Evolutionary conservation across 2,329 filamentous ascomycete genomes (phyloP), one percentile per base, ranked within the genome.

Genomic region (Diaporthe amygdali): DNA sequence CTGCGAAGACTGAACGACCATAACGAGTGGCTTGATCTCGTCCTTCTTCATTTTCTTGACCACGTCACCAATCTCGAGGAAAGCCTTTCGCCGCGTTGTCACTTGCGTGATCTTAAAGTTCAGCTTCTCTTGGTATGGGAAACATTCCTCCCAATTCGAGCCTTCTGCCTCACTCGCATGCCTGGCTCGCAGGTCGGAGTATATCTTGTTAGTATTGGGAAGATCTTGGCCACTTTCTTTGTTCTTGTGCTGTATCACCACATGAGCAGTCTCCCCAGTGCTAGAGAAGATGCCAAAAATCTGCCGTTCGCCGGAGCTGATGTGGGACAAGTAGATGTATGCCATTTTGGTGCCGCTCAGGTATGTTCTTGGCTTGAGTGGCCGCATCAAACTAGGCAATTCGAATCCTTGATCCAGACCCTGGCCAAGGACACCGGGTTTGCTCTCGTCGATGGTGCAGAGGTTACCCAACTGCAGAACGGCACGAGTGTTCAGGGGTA

Each of bases 381-480:
- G 89, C 22, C 91, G 90, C 75, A 91, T 91, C 54, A 99, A 84
- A 8, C 93, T 89, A 14, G 88, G 89, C 3, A 99, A 86, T 75
- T 98, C 95, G 76, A 99, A 99, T 0, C 96, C 97, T 76, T 96
- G 92, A 75, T 99, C 96, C 9, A 99, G 84, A 68, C 96, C 96
- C 77, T 93, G 96, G 63, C 96, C 96, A 10, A 99, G 89, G 2
- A 98, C 95, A 76, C 96, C 97, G 72, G 93, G 90, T 76, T 98
- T 95, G 68, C 87, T 91, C 77, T 97, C 93, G 77, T 99, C 96
- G 75, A 99, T 97, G 2, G 94, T 97, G 79, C 96, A 99, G 37
- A 93, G 86, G 77, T 94, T 98, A 51, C 96, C 97, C 1, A 99
- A 86, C 75, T 96, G 93, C 12, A 99, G 88, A 39, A 99, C 89